A percentile compares a stretch with the other conserved stretches of the same genome.
Conservation (phyloP, 148 eudicot species). For the Camellia japonica region DNA sequence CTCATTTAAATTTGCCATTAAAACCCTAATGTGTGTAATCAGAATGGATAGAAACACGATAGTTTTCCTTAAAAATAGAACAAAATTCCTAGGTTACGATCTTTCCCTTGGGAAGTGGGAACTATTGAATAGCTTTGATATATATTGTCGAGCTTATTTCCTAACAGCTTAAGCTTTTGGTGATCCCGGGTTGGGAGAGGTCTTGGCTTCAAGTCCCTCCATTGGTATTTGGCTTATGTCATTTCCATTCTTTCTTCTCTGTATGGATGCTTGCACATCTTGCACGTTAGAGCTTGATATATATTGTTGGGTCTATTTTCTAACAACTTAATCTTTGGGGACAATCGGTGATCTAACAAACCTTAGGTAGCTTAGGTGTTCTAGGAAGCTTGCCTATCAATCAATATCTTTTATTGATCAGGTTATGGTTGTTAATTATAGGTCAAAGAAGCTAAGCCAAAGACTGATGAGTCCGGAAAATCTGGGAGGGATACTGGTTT, state of each 20-base stretch:
- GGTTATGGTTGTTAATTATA: conserved; percentile 12
- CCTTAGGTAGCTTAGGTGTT: neutral
- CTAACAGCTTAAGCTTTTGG: too few relatives aligned
- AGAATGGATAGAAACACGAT: neutral
- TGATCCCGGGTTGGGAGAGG: too few relatives aligned
- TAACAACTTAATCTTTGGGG: too few relatives aligned
- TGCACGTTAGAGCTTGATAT: too few relatives aligned
- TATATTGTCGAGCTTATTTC: too few relatives aligned
- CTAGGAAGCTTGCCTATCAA: neutral
- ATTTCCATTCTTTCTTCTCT: too few relatives aligned
- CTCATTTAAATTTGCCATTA: neutral
- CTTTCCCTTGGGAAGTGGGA: neutral
- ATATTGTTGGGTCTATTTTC: too few relatives aligned
- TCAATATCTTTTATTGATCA: neutral
- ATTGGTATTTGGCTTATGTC: too few relatives aligned
- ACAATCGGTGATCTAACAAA: too few relatives aligned
- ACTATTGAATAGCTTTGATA: too few relatives aligned
- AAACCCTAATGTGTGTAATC: neutral
- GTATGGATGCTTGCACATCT: too few relatives aligned
- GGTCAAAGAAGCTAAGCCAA: conserved; percentile 33
- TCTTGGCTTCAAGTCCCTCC: too few relatives aligned
- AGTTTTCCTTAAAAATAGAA: neutral
- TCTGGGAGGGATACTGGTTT: conserved; percentile 11
- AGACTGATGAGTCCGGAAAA: conserved; percentile 24
- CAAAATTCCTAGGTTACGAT: neutral